Base-by-base conservation (phyloP, 2,329 filamentous ascomycete genomes). In the Colletotrichum graminicola region DNA sequence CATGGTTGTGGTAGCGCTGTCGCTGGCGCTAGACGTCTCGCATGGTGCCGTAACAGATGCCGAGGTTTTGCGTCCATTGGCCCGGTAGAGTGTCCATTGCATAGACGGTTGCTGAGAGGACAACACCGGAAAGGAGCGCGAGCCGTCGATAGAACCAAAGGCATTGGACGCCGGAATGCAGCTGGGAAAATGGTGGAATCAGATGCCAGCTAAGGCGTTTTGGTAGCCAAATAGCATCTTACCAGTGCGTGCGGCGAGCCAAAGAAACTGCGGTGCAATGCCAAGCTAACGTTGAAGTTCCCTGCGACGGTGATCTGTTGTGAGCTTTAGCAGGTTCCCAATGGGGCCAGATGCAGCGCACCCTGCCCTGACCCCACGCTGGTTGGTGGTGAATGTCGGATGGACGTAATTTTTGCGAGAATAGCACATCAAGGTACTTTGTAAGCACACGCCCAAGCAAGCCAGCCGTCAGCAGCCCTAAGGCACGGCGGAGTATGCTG, bases 271-370 rank as follows among this genome's bases (percentile, higher is more conserved):
- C 61, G 39, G 64, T 8, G 49, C 55, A 66, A 54, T 56, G 34
- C 62, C 66, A 52, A 66, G 55, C 61, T 62, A 57, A 71, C 21
- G 70, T 45, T 34, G 69, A 71, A 61, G 47, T 56, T 62, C 67
- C 47, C 66, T 72, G 61, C 62, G 61, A 56, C 16, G 66, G 56
- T 66, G 61, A 71, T 72, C 66, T 52, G 61, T 56, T 47, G 66
- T 71, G 66, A 66, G 45, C 51, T 66, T 57, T 57, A 61, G 60
- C n/a, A 66, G 47, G 61, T 66, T 72, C 70, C 66, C 29, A 71
- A 72, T 70, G 66, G 56, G 62, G 70, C 51, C 66, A 71, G 67
- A 45, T 71, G 66, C 70, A 71, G 63, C 54, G 32, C 54, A 54
- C 66, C 55, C 59, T 57, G 61, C 49, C 47, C 55, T 57, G 34